Percentiles rank a stretch among this genome's conserved stretches.
Conservation (phyloP, 2,329 filamentous ascomycete genomes). For the Penicillium occitanis region DNA sequence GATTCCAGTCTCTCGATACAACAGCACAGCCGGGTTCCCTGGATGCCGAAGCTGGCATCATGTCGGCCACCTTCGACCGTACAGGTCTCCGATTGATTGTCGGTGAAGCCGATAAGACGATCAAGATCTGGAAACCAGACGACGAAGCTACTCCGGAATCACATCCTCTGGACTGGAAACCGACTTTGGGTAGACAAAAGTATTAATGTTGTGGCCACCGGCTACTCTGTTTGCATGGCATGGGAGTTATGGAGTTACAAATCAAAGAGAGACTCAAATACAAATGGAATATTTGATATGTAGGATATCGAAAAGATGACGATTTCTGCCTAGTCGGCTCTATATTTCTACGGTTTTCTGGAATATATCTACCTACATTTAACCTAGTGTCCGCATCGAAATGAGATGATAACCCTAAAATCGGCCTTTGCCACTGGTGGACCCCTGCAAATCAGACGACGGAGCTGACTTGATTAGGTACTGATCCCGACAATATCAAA, state of each 20-base stretch:
- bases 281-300: neutral
- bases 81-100: conserved; percentile 88
- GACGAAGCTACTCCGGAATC: conserved; percentile 86
- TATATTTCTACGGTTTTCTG: neutral
- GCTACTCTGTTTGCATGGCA: conserved; percentile 26
- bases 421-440: neutral
- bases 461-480: neutral
- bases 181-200: conserved; percentile 73
- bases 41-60: conserved; percentile 91
- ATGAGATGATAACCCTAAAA: neutral
- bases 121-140: conserved; percentile 97
- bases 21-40: conserved; percentile 91
- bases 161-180: conserved; percentile 90
- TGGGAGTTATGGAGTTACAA: conserved; percentile 30
- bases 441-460: neutral
- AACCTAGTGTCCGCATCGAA: neutral
- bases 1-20: conserved; percentile 86
- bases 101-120: conserved; percentile 96
- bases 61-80: conserved; percentile 88
- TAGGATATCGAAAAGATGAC: neutral
- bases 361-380: neutral
- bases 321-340: neutral
- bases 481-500: neutral
- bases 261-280: neutral
- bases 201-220: conserved; percentile 50